Evolutionary conservation across 352 stramenopile species (phyloP).

Genomic region (Globisporangium canariense): DNA sequence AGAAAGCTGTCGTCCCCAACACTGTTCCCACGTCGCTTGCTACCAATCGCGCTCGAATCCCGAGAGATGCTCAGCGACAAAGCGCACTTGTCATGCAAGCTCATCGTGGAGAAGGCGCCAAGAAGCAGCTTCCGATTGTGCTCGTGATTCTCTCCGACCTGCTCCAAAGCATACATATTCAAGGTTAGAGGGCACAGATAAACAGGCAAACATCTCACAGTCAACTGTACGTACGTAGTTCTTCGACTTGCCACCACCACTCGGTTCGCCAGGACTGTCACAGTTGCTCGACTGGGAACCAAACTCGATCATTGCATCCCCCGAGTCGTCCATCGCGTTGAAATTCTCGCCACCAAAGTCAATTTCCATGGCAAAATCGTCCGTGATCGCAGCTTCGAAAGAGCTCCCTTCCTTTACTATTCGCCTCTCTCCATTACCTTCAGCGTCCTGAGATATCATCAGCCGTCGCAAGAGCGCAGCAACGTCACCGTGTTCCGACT

Average conservation of each 20-base stretch:
- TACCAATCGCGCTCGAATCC: constrained; percentile 30
- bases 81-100: constrained; percentile 85
- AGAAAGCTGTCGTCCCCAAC: constrained; percentile 44
- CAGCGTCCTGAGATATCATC: constrained; percentile 26
- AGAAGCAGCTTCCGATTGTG: constrained; percentile 83
- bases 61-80: constrained; percentile 79
- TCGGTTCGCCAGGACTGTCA: constrained; percentile 30
- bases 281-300: constrained; percentile 29
- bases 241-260: constrained; percentile 26
- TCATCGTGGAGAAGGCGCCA: constrained; percentile 86
- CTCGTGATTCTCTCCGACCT: constrained; percentile 72
- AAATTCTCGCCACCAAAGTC: constrained; percentile 26
- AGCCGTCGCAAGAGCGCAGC: constrained; percentile 38
- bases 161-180: not conserved
- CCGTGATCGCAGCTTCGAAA: constrained; percentile 9
- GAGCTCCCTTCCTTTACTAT: not conserved
- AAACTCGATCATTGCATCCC: not conserved
- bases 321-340: constrained; percentile 16
- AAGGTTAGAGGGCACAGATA: not conserved
- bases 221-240: constrained; percentile 42
- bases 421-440: not conserved
- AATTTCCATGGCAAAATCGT: constrained; percentile 47
- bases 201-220: not conserved
- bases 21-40: constrained; percentile 50
- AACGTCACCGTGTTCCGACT: constrained; percentile 56